These are phyloP conservation scores for Xylariomycetidae sp. DNA, from an alignment of 2,329 filamentous ascomycete species.

Conservation along the genomic window DNA sequence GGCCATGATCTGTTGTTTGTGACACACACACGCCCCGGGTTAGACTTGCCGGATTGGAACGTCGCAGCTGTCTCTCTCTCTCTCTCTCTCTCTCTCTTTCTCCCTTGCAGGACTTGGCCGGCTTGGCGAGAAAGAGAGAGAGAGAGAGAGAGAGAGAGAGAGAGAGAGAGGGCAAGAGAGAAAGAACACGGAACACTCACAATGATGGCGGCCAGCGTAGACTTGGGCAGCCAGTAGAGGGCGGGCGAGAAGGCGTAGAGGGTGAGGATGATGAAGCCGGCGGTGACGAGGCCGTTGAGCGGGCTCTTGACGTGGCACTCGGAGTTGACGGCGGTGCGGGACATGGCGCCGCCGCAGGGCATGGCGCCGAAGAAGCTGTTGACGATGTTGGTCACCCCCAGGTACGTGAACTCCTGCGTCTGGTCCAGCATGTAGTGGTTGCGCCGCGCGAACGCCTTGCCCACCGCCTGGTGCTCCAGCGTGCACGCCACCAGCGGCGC, in stretches of 20 bases:
- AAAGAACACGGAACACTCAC: conserved; percentile 19
- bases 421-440: conserved; percentile 59
- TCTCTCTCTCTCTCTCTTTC: no score
- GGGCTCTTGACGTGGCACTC: conserved; percentile 57
- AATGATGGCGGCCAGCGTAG: conserved; percentile 59
- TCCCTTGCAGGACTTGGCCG: no score
- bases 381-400: conserved; percentile 56
- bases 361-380: conserved; percentile 61
- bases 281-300: conserved; percentile 53
- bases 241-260: conserved; percentile 56
- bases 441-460: conserved; percentile 54
- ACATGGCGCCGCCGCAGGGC: conserved; percentile 61
- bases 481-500: conserved; percentile 56
- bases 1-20: conserved; percentile 46
- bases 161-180: no score
- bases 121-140: no score
- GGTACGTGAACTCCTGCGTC: conserved; percentile 59
- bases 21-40: background rate
- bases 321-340: conserved; percentile 61
- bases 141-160: no score
- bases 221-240: conserved; percentile 63
- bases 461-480: conserved; percentile 60
- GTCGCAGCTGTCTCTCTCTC: no score
- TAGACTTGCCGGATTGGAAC: no score
- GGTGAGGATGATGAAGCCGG: conserved; percentile 54